A percentile compares a stretch with the other conserved stretches of the same genome.
These are phyloP conservation scores for Phytopythium mirpurense DNA, from an alignment of 352 stramenopile species.

Conservation along the genomic window DNA sequence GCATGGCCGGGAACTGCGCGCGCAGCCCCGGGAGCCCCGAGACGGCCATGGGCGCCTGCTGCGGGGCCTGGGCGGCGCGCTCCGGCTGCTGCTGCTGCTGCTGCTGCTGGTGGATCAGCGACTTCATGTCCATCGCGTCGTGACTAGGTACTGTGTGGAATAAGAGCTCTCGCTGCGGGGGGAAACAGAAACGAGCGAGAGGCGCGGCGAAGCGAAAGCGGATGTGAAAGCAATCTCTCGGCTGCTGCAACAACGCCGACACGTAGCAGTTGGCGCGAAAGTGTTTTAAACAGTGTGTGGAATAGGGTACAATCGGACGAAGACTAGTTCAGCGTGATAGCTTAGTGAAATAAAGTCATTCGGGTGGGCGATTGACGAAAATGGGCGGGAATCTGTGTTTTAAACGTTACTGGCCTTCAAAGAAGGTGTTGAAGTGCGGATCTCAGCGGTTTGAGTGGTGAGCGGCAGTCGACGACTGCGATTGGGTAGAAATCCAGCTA, in stretches of 20 bases:
- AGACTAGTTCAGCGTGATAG: too few relatives aligned
- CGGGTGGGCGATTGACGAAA: conserved; percentile 2
- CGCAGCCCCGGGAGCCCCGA: conserved; percentile 29
- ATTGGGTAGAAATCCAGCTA: conserved; percentile 20
- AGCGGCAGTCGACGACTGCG: not conserved
- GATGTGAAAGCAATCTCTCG: too few relatives aligned
- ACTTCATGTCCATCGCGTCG: conserved; percentile 64
- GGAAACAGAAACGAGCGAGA: not conserved
- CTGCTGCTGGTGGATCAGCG: conserved; percentile 47
- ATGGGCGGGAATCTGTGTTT: conserved; percentile 24
- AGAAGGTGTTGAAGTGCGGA: conserved; percentile 46
- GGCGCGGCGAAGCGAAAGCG: not conserved
- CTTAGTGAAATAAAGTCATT: too few relatives aligned
- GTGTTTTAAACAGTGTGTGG: conserved; percentile 1
- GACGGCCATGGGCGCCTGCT: not conserved
- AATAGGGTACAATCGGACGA: not conserved
- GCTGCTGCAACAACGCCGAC: not conserved
- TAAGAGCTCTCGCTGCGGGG: conserved; percentile 4
- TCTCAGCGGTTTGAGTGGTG: conserved; percentile 13
- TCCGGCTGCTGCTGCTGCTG: conserved; percentile 8
- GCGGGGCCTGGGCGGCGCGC: conserved; percentile 19
- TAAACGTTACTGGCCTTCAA: conserved; percentile 7
- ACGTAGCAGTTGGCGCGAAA: not conserved
- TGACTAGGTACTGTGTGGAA: too few relatives aligned
- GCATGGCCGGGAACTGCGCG: conserved; percentile 44